Base-by-base conservation (phyloP, 2,329 filamentous ascomycete genomes). In the Ascochyta viciae-villosae region DNA sequence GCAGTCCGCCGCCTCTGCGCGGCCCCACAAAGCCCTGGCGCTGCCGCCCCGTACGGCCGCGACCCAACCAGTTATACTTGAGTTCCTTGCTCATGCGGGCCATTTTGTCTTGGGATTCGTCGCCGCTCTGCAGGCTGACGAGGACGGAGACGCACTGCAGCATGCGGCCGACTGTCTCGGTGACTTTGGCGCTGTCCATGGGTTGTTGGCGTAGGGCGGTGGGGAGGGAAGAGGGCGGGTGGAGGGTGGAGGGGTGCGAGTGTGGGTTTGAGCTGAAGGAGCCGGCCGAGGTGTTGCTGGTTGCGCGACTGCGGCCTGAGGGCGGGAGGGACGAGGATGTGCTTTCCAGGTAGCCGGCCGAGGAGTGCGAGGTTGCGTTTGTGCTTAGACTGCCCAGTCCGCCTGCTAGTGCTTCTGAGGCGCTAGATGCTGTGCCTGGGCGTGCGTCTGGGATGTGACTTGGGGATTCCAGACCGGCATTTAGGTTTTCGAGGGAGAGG, bases 21-120 rank as follows among this genome's bases (percentile, higher is more conserved):
- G 63, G 59, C 15, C 92, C 93, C 0, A 98, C 93, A 72, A 97
- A 94, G 0, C 95, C 95, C 62, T 92, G 86, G 49, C 95, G 81
- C 75, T 98, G 96, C 61, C 95, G 83, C 0, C 95, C 95, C 3
- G 92, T 98, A 33, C 95, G 81, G 0, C 94, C 94, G 42, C 95
- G 83, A 0, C 94, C 94, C 1, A 99, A 83, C 95, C 95, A 99
- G 75, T 99, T 99, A 68, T 97, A 87, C 78, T 98, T 99, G 58
- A 99, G 80, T 66, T 95, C 87, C 71, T 91, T 89, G 54, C 89
- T 92, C 60, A 99, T 80, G 68, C 93, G 86, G 59, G 94, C 89
- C 68, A 98, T 89, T 76, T 89, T 91, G 53, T 83, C 84, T 71
- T 94, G 91, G 1, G 86, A 83, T 34, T 89, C 87, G 61, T 96